These are phyloP conservation scores for Colletotrichum tofieldiae DNA, from an alignment of 2,329 filamentous ascomycete genomes.

Conservation along the genomic window DNA sequence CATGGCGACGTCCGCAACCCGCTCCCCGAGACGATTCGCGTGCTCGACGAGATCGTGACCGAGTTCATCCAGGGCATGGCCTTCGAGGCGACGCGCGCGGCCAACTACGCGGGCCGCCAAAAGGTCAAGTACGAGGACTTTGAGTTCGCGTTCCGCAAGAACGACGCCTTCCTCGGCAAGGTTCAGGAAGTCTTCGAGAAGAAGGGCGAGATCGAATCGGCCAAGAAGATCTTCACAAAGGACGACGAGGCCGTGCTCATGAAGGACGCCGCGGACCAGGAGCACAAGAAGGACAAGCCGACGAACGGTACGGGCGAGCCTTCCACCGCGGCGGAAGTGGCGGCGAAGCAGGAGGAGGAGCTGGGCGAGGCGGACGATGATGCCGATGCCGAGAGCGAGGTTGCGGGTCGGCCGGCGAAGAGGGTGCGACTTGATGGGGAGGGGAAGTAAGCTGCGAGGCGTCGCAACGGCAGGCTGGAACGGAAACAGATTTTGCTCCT, in stretches of 20 bases:
- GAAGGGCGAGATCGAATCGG: conserved; percentile 88
- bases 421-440: conserved; percentile 35
- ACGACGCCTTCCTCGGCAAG: conserved; percentile 87
- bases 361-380: conserved; percentile 69
- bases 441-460: conserved; percentile 15
- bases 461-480: not conserved
- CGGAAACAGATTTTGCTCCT: not conserved
- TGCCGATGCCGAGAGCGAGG: conserved; percentile 51
- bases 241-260: conserved; percentile 76
- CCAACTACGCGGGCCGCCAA: conserved; percentile 88
- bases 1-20: conserved; percentile 85
- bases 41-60: conserved; percentile 95
- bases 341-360: conserved; percentile 63
- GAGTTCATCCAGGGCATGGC: conserved; percentile 97
- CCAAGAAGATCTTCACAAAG: conserved; percentile 81
- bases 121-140: conserved; percentile 99
- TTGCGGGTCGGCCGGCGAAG: conserved; percentile 44
- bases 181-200: conserved; percentile 92
- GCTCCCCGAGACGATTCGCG: conserved; percentile 85
- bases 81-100: conserved; percentile 89
- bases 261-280: conserved; percentile 65
- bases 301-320: conserved; percentile 45
- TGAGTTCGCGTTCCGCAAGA: conserved; percentile 91
- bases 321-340: conserved; percentile 49
- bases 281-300: conserved; percentile 56